Percentiles rank a stretch among this genome's conserved stretches.
These are phyloP conservation scores for Hsuehochloa calcarea DNA, from an alignment of 176 grass and related monocot species.

Conservation along the genomic window DNA sequence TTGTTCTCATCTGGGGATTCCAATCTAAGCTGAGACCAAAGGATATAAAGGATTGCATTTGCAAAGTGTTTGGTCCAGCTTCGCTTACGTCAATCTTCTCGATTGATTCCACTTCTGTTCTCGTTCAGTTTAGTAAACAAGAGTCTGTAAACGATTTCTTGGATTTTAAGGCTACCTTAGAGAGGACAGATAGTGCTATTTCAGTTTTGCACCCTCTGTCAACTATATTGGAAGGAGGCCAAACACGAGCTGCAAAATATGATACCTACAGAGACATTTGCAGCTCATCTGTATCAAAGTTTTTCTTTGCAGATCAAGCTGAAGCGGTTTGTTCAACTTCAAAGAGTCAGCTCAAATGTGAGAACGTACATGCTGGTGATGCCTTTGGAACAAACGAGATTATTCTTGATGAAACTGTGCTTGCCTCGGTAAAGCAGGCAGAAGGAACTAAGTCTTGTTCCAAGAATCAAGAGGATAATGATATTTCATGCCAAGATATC, in stretches of 20 bases:
- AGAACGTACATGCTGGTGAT: slow-evolving; percentile 13
- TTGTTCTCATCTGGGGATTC: slow-evolving; percentile 80
- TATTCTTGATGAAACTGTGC: neutral
- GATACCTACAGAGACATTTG: slow-evolving; percentile 82
- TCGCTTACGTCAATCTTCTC: slow-evolving; percentile 61
- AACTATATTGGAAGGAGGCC: slow-evolving; percentile 77
- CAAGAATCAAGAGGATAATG: slow-evolving; percentile 21
- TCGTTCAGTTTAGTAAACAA: slow-evolving; percentile 75
- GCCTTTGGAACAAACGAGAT: neutral
- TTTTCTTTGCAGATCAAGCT: slow-evolving; percentile 85
- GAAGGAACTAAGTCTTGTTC: neutral
- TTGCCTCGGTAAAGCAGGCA: neutral
- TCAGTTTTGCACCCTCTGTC: slow-evolving; percentile 76
- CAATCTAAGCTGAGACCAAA: slow-evolving; percentile 59
- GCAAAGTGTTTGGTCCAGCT: slow-evolving; percentile 69
- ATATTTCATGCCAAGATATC: slow-evolving; percentile 45
- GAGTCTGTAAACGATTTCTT: slow-evolving; percentile 72
- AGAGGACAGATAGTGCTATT: slow-evolving; percentile 56
- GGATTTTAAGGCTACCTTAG: slow-evolving; percentile 67
- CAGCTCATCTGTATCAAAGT: slow-evolving; percentile 53
- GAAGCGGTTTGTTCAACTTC: slow-evolving; percentile 53
- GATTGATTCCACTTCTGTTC: slow-evolving; percentile 67
- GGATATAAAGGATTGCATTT: slow-evolving; percentile 68
- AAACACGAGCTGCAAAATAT: slow-evolving; percentile 67
- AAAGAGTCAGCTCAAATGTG: slow-evolving; percentile 17